Base-by-base conservation (phyloP, 1,139 yeast species). In the Lodderomyces parapsilosis region DNA sequence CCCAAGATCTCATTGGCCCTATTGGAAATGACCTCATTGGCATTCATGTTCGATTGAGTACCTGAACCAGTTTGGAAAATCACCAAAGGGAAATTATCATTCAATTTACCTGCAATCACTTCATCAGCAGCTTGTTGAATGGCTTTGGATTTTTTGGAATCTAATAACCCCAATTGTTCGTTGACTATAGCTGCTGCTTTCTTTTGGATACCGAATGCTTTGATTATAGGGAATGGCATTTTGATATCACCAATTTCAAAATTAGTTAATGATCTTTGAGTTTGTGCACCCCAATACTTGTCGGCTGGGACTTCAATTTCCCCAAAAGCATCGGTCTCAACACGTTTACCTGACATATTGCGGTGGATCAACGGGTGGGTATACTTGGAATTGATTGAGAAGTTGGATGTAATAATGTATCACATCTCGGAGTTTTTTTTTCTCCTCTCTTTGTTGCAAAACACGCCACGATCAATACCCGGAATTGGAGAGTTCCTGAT, bases 51-150 rank as follows among this genome's bases (percentile, higher is more conserved):
- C 49, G 93, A 83, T 70, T 90, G 97, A 45, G 97, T 90, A 62
- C 97, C 97, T 18, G 96, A 86, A 41, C 97, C 97, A 46, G 97
- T 90, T 71, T 90, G 97, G 81, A 86, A 90, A 40, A 90, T 96
- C 48, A 90, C 97, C 62, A 90, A 75, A 44, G 97, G 97, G 81
- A 90, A 90, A 65, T 90, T 94, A 52, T 85, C 95, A 50, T 80
- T 75, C 63, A 89, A 78, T 66, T 87, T 84, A 51, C 96, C 96
- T 51, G 81, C 85, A 44, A 85, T 76, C 37, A 90, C 96, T 66
- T 90, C 97, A 55, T 86, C 83, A 42, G 96, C 96, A 40, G 96
- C 97, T 58, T 80, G 73, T 67, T 84, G 81, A 60, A 90, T 89
- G 41, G 95, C 95, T 36, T 68, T 69, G 14, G 94, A 81, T 39